Percentiles rank a stretch among this genome's conserved stretches.
These are phyloP conservation scores for Salix suchowensis DNA, from an alignment of 345 rosid species.

Conservation along the genomic window DNA sequence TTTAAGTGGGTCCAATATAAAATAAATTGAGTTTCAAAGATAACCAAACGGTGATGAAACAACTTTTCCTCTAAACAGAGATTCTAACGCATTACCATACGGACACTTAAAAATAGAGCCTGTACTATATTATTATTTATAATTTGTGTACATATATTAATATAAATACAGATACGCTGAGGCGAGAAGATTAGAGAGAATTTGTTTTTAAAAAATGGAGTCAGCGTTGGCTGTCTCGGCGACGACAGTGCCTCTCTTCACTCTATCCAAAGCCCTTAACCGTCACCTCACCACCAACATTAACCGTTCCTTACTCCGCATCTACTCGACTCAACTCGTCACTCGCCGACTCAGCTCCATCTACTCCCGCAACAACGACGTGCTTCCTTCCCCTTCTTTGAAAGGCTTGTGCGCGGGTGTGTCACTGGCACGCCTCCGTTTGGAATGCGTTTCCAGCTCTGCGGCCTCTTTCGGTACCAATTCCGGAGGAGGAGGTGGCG, in stretches of 20 bases:
- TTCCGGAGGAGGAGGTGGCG: conserved; percentile 37
- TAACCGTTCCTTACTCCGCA: conserved; percentile 16
- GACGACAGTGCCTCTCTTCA: conserved; percentile 34
- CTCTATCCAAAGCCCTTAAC: conserved; percentile 51
- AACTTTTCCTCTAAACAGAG: too few species aligned
- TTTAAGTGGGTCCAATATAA: too few species aligned
- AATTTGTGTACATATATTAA: too few species aligned
- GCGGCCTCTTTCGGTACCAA: conserved; percentile 45
- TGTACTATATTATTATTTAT: not conserved
- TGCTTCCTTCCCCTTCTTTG: conserved; percentile 6
- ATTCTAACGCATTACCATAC: too few species aligned
- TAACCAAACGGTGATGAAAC: too few species aligned
- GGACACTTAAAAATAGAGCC: too few species aligned
- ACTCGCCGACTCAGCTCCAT: conserved; percentile 22
- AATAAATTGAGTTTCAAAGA: too few species aligned
- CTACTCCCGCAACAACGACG: conserved; percentile 2
- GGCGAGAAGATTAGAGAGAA: not conserved
- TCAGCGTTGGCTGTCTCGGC: conserved; percentile 34
- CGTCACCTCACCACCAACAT: conserved; percentile 29
- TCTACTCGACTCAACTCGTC: conserved; percentile 16
- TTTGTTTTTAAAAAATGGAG: conserved; percentile 31
- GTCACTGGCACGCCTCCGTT: conserved; percentile 37
- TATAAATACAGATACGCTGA: not conserved
- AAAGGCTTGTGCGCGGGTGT: conserved; percentile 9
- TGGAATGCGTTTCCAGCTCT: conserved; percentile 47